phyloP scores from a whole-genome alignment of 2,329 filamentous ascomycete species.

The Madurella fahalii region DNA sequence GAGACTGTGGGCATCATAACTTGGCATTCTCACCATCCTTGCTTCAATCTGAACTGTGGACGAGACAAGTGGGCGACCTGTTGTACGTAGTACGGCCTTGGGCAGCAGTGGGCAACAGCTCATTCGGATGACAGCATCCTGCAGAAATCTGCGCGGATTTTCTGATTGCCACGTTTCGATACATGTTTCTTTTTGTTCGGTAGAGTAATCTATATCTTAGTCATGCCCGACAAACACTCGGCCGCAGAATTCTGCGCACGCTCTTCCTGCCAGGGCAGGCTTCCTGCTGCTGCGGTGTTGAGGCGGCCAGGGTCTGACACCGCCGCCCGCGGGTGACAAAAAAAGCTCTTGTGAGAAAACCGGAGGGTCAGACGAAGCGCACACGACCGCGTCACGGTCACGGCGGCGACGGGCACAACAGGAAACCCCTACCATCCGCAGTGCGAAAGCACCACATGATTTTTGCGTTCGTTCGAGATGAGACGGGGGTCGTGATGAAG shows the following conservation, averaged over 20 bases:
- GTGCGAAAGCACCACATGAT: too few relatives aligned
- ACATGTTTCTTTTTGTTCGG: background rate
- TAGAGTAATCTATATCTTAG: background rate
- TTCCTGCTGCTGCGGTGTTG: too few relatives aligned
- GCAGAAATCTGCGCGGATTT: conserved; percentile 2
- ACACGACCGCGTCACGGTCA: too few relatives aligned
- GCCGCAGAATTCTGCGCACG: background rate
- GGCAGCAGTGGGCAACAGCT: conserved; percentile 11
- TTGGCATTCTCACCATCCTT: conserved; percentile 5
- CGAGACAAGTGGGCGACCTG: background rate
- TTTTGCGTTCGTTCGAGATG: background rate
- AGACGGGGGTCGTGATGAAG: too few relatives aligned
- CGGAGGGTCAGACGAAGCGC: too few relatives aligned
- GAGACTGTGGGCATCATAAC: background rate
- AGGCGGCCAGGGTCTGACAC: too few relatives aligned
- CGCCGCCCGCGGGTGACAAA: too few relatives aligned
- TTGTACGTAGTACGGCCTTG: too few relatives aligned
- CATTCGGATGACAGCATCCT: conserved; percentile 7
- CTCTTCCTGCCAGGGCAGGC: too few relatives aligned
- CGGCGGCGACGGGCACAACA: too few relatives aligned
- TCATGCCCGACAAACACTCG: background rate
- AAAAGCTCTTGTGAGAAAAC: too few relatives aligned
- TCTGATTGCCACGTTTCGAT: conserved; percentile 15
- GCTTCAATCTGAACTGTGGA: conserved; percentile 7
- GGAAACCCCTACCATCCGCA: too few relatives aligned